phyloP scores from a whole-genome alignment of 2,329 filamentous ascomycete genomes.

The Penicillium paneum region DNA sequence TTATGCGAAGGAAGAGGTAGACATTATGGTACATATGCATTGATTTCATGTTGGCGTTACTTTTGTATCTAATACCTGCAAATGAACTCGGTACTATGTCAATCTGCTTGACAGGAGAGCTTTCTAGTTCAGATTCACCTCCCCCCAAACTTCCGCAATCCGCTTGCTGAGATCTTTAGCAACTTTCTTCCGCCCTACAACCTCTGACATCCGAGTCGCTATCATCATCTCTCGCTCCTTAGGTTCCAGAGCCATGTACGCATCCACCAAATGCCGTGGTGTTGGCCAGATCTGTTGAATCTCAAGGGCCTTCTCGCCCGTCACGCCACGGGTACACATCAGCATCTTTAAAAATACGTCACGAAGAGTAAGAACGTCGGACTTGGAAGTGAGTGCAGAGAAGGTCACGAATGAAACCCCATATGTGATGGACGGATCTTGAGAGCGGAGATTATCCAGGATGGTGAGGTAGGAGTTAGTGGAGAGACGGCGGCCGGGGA shows the following conservation, averaged over 20 bases:
- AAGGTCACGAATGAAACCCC: slow-evolving; percentile 70
- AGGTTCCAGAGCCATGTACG: slow-evolving; percentile 55
- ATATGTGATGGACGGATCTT: slow-evolving; percentile 48
- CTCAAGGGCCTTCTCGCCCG: slow-evolving; percentile 73
- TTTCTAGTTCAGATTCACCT: slow-evolving; percentile 15
- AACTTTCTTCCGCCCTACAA: slow-evolving; percentile 68
- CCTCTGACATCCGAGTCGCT: slow-evolving; percentile 51
- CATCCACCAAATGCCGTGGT: slow-evolving; percentile 67
- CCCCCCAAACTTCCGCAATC: slow-evolving; percentile 70
- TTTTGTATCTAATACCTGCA: neutral
- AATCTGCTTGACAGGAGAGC: neutral
- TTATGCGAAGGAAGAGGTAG: slow-evolving; percentile 14
- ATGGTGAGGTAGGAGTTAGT: slow-evolving; percentile 65
- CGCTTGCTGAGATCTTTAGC: slow-evolving; percentile 63
- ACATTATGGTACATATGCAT: neutral
- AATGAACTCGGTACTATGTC: neutral
- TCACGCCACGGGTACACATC: slow-evolving; percentile 73
- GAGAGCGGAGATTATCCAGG: slow-evolving; percentile 57
- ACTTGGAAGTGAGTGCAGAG: slow-evolving; percentile 70
- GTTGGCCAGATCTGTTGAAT: slow-evolving; percentile 78
- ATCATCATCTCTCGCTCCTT: slow-evolving; percentile 62
- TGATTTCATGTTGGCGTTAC: neutral
- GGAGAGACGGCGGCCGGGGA: slow-evolving; percentile 59
- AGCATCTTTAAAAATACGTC: slow-evolving; percentile 82
- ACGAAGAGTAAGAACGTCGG: slow-evolving; percentile 67